A percentile compares a stretch with the other conserved stretches of the same genome.
Conservation (phyloP, 2,329 filamentous ascomycete genomes). For the Pestalotiopsis sp. region DNA sequence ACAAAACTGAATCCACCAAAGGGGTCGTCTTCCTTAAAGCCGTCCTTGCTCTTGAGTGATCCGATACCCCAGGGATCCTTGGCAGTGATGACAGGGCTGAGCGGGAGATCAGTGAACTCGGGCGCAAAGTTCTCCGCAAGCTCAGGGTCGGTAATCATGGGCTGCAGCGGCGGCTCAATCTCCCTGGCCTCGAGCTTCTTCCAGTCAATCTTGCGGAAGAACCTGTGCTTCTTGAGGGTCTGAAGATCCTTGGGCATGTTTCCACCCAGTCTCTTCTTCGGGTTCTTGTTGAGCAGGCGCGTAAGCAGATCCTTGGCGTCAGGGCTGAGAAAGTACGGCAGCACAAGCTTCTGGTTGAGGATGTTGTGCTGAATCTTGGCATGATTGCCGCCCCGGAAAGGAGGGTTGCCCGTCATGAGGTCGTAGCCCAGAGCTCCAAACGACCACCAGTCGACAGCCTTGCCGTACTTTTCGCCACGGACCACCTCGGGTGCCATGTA, state of each 20-base stretch:
- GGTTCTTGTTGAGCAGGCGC: constrained; percentile 88
- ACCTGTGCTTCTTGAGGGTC: constrained; percentile 87
- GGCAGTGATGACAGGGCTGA: constrained; percentile 69
- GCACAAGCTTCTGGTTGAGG: constrained; percentile 82
- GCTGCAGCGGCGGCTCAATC: constrained; percentile 85
- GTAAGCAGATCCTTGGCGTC: constrained; percentile 95
- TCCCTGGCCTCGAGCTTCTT: constrained; percentile 80
- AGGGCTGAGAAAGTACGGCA: constrained; percentile 88
- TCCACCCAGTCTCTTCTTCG: constrained; percentile 83
- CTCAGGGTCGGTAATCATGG: constrained; percentile 92
- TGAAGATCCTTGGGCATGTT: constrained; percentile 88
- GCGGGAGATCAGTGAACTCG: constrained; percentile 86
- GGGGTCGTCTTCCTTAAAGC: constrained; percentile 51
- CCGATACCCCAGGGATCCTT: constrained; percentile 43
- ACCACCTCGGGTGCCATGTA: constrained; percentile 99
- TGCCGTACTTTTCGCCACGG: constrained; percentile 84
- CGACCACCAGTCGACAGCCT: constrained; percentile 98
- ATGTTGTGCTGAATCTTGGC: constrained; percentile 97
- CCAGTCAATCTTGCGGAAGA: constrained; percentile 98
- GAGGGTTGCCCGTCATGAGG: constrained; percentile 87
- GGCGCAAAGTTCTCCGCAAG: constrained; percentile 92
- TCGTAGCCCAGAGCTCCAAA: constrained; percentile 92
- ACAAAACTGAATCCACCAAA: constrained; percentile 70
- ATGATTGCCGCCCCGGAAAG: constrained; percentile 88
- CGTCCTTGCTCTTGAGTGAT: constrained; percentile 33